Conservation (phyloP, 1,284 basidiomycete genomes). For the Marasmius tenuissimus region DNA sequence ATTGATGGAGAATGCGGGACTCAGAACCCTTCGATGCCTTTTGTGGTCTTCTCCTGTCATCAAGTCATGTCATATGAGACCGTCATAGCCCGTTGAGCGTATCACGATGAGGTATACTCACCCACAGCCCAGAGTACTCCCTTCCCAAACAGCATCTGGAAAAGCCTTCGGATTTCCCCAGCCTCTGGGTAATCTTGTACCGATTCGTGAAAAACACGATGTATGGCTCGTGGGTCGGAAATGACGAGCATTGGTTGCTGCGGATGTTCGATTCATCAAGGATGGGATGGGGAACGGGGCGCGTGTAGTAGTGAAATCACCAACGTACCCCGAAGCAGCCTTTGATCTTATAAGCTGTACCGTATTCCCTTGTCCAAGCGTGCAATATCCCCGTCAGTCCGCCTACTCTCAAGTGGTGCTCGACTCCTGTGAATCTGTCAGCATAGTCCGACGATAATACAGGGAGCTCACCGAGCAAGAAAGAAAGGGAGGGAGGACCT, state of each 20-base stretch:
- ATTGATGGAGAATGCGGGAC: conserved; percentile 1
- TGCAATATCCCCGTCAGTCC: background rate
- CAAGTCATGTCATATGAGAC: background rate
- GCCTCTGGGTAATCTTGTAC: background rate
- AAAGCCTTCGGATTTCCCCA: background rate
- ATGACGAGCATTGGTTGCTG: background rate
- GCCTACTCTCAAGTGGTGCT: too few species aligned
- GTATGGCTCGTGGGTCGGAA: background rate
- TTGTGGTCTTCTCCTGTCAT: background rate
- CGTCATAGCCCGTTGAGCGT: background rate
- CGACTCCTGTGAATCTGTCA: background rate
- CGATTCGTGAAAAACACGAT: background rate
- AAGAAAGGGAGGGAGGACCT: background rate
- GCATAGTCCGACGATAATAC: background rate
- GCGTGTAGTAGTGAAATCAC: background rate
- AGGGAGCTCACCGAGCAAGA: background rate
- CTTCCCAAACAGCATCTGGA: background rate
- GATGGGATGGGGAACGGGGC: background rate
- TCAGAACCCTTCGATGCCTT: conserved; percentile 1
- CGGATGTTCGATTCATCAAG: background rate
- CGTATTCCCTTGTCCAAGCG: background rate
- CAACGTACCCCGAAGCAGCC: background rate
- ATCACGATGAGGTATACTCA: background rate
- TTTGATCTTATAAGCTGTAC: background rate
- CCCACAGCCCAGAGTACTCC: background rate